Percentiles rank a stretch among this genome's conserved stretches.
These are phyloP conservation scores for Phialophora tarda DNA, from an alignment of 2,329 filamentous ascomycete species.

Conservation along the genomic window DNA sequence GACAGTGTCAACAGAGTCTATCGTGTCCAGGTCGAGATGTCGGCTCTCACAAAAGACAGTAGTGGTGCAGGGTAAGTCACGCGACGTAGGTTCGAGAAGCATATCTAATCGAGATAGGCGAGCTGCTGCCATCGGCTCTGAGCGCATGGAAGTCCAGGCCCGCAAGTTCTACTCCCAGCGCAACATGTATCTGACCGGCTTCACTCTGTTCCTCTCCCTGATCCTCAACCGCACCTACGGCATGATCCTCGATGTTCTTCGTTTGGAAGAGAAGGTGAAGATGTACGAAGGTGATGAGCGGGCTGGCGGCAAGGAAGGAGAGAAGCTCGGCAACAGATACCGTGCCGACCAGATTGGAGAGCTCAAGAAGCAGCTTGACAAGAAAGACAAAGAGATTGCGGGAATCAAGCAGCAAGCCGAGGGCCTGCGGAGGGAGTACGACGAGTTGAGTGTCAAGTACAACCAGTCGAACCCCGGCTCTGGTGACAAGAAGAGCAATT, in stretches of 20 bases:
- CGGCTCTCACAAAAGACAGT: conserved; percentile 69
- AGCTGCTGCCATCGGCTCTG: conserved; percentile 78
- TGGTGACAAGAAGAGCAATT: conserved; percentile 62
- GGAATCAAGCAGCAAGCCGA: conserved; percentile 91
- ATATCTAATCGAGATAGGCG: conserved; percentile 47
- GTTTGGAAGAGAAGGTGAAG: conserved; percentile 91
- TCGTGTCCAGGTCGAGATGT: conserved; percentile 89
- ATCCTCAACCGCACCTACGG: conserved; percentile 98
- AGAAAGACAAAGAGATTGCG: conserved; percentile 82
- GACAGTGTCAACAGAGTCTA: conserved; percentile 97
- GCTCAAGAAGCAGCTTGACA: conserved; percentile 70
- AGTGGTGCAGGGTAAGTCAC: conserved; percentile 56
- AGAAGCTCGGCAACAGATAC: conserved; percentile 74
- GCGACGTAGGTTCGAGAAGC: conserved; percentile 27
- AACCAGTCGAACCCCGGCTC: conserved; percentile 55
- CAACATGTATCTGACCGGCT: conserved; percentile 99
- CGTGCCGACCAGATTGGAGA: conserved; percentile 76
- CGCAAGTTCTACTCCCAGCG: conserved; percentile 99
- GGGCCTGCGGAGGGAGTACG: conserved; percentile 83
- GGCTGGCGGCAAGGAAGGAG: conserved; percentile 68
- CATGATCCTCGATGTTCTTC: conserved; percentile 91
- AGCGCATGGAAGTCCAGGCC: conserved; percentile 97
- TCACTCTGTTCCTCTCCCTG: conserved; percentile 97
- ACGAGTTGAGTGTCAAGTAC: conserved; percentile 82
- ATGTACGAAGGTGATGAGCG: conserved; percentile 72